Conservation (phyloP, 73 alveolate genomes). For the Loxodes magnus region DNA sequence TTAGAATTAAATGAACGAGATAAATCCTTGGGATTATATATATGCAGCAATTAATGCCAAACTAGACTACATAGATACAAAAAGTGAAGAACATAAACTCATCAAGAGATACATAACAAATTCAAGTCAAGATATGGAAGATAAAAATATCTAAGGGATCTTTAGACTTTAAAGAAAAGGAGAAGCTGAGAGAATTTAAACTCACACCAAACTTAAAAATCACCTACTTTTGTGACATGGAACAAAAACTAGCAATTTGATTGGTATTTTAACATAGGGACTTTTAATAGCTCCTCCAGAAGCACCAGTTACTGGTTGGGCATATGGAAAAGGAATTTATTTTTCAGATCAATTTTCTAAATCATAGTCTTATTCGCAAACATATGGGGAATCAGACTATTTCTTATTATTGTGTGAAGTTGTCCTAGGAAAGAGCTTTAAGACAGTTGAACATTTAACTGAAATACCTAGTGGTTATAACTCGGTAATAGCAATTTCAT, state of each 20-base stretch:
- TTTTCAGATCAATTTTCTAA: constrained; percentile 79
- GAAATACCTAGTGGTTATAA: no score
- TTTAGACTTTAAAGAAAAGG: constrained; percentile 62
- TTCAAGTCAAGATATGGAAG: constrained; percentile 20
- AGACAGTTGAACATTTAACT: constrained; percentile 34
- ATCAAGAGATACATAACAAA: constrained; percentile 54
- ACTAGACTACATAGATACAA: constrained; percentile 26
- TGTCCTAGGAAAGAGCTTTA: constrained; percentile 80
- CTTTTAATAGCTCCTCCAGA: constrained; percentile 86
- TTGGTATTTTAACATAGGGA: constrained; percentile 70
- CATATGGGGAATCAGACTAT: constrained; percentile 39
- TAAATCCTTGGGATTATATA: constrained; percentile 84
- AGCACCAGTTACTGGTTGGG: constrained; percentile 65
- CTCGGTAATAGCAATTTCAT: constrained; percentile 37
- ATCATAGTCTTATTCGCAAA: constrained; percentile 50
- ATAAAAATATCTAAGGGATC: constrained; percentile 39
- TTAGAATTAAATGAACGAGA: constrained; percentile 22
- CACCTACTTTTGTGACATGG: constrained; percentile 90
- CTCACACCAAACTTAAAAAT: constrained; percentile 34
- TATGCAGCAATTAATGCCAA: constrained; percentile 33
- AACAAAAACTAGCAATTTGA: constrained; percentile 61
- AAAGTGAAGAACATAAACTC: constrained; percentile 57
- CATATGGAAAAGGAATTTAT: constrained; percentile 89
- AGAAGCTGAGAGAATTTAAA: constrained; percentile 53
- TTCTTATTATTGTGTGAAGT: constrained; percentile 88